These are phyloP conservation scores for Nicotiana noctiflora DNA, from an alignment of 257 asterid genomes.

Conservation along the genomic window DNA sequence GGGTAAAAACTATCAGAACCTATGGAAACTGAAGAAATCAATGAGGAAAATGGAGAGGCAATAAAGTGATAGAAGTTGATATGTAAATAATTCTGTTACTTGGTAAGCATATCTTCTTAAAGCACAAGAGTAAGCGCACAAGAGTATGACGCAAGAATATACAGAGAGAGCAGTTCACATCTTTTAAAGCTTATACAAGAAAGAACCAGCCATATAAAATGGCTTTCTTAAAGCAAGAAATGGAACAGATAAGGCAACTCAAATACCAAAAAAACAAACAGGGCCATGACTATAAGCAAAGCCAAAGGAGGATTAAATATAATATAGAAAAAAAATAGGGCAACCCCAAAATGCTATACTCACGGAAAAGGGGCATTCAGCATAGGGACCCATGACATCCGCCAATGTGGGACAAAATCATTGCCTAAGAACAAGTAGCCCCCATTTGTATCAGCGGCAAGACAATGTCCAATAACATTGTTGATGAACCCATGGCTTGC, in stretches of 20 bases:
- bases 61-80: background rate
- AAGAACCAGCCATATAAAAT: background rate
- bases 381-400: conserved; percentile 68
- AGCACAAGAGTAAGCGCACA: background rate
- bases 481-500: conserved; percentile 46
- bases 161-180: background rate
- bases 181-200: background rate
- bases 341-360: conserved; percentile 19
- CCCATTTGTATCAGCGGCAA: conserved; percentile 42
- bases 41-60: background rate
- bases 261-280: background rate
- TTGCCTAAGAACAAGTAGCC: conserved; percentile 71
- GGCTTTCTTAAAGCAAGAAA: background rate
- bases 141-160: background rate
- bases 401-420: conserved; percentile 58
- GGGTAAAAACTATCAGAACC: background rate
- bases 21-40: background rate
- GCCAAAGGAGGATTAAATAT: background rate
- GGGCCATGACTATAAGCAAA: background rate
- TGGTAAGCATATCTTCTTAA: background rate
- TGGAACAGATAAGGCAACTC: background rate
- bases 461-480: conserved; percentile 69
- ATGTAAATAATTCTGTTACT: background rate
- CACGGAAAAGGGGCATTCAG: conserved; percentile 41
- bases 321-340: background rate